A percentile compares a stretch with the other conserved stretches of the same genome.
Conservation (phyloP, 1,284 basidiomycete genomes). For the Rhodotorula sp. region DNA sequence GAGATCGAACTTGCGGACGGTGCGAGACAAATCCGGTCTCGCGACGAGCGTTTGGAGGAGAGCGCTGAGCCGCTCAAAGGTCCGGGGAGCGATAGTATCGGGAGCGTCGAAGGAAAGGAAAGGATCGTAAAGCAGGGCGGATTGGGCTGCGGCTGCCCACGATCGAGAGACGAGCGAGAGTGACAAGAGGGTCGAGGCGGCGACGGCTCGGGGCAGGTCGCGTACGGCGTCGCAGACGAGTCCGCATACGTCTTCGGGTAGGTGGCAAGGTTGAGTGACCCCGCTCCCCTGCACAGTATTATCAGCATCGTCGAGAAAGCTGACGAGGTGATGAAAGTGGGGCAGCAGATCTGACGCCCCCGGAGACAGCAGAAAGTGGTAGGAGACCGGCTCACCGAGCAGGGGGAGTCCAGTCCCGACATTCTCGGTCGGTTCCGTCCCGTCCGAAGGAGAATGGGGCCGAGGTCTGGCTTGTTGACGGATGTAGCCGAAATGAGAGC, state of each 20-base stretch:
- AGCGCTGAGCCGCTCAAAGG: neutral
- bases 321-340: neutral
- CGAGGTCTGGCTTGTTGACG: too few relatives aligned
- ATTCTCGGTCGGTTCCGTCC: neutral
- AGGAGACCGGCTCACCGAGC: neutral
- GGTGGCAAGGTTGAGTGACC: neutral
- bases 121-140: neutral
- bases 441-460: too few relatives aligned
- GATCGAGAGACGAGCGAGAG: conserved; percentile 24
- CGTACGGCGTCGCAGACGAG: conserved; percentile 1
- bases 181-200: conserved; percentile 13
- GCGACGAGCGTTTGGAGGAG: conserved; percentile 9
- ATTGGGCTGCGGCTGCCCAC: conserved; percentile 19
- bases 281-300: neutral
- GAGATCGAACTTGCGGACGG: conserved; percentile 10
- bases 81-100: conserved; percentile 6
- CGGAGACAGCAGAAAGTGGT: too few relatives aligned
- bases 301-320: neutral
- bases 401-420: neutral
- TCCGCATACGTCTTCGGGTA: conserved; percentile 12
- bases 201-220: neutral
- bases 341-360: too few relatives aligned
- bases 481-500: too few relatives aligned
- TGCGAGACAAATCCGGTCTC: conserved; percentile 7
- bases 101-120: conserved; percentile 24